Evolutionary conservation across 805 yeast species (phyloP).

Genomic region (Allodekkera sacchari): DNA sequence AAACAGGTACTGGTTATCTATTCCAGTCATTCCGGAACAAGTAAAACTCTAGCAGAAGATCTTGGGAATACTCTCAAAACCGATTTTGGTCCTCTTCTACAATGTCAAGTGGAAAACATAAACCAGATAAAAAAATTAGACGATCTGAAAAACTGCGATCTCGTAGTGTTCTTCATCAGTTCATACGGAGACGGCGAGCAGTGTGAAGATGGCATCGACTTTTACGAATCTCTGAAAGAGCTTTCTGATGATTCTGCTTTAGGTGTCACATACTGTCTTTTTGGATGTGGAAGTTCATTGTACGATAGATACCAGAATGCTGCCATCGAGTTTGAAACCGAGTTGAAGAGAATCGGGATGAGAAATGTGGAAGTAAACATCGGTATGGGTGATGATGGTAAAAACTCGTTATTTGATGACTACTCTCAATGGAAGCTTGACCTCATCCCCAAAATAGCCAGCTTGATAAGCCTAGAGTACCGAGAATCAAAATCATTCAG

Average conservation of each 20-base stretch:
- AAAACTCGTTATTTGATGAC: constrained; percentile 86
- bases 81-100: constrained; percentile 51
- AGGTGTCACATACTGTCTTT: constrained; percentile 41
- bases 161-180: constrained; percentile 58
- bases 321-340: constrained; percentile 47
- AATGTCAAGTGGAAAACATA: constrained; percentile 43
- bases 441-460: constrained; percentile 51
- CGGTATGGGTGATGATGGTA: constrained; percentile 90
- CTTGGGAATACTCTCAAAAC: constrained; percentile 7
- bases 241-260: not conserved
- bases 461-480: constrained; percentile 1
- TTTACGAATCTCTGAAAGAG: constrained; percentile 39
- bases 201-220: constrained; percentile 76
- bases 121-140: constrained; percentile 1
- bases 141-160: not conserved
- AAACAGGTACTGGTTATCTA: constrained; percentile 43
- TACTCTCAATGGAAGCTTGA: constrained; percentile 84
- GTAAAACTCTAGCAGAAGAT: constrained; percentile 67
- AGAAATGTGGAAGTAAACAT: constrained; percentile 47
- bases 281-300: constrained; percentile 89
- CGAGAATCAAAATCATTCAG: constrained; percentile 32
- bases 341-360: constrained; percentile 55
- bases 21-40: constrained; percentile 94
- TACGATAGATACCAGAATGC: constrained; percentile 84
- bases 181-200: constrained; percentile 98